A percentile compares a stretch with the other conserved stretches of the same genome.
These are phyloP conservation scores for Plasmodium malariae DNA, from an alignment of 169 alveolate genomes.

Conservation along the genomic window DNA sequence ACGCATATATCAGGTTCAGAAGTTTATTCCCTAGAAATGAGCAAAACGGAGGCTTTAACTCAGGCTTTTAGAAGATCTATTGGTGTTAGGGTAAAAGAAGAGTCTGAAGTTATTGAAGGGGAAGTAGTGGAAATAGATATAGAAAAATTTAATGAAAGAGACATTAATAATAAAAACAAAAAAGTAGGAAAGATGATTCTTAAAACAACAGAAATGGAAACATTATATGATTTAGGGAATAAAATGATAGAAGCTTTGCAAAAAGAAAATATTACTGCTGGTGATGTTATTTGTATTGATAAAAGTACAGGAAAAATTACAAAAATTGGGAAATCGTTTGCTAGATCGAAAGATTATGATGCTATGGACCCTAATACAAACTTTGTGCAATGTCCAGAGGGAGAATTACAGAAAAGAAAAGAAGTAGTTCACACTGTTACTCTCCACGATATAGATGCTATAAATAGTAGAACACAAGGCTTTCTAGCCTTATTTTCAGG, in stretches of 20 bases:
- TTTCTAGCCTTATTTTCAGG: constrained; percentile 98
- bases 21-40: constrained; percentile 98
- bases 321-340: constrained; percentile 97
- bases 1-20: constrained; percentile 98
- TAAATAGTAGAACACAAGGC: constrained; percentile 97
- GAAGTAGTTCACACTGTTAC: constrained; percentile 99
- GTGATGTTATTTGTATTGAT: constrained; percentile 98
- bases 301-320: constrained; percentile 97
- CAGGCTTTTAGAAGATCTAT: constrained; percentile 98
- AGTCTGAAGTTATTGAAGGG: constrained; percentile 99
- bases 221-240: constrained; percentile 96
- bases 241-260: constrained; percentile 93
- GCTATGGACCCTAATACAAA: constrained; percentile 96
- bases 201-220: constrained; percentile 99
- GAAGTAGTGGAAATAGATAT: constrained; percentile 99
- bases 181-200: constrained; percentile 96
- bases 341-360: constrained; percentile 98
- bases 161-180: constrained; percentile 36
- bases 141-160: constrained; percentile 87
- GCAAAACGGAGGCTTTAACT: constrained; percentile 96
- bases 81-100: constrained; percentile 99
- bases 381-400: constrained; percentile 98
- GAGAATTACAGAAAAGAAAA: constrained; percentile 98
- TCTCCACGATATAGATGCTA: constrained; percentile 99
- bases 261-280: constrained; percentile 90